phyloP scores from a whole-genome alignment of 805 yeast genomes.

The Pichia membranifaciens region DNA sequence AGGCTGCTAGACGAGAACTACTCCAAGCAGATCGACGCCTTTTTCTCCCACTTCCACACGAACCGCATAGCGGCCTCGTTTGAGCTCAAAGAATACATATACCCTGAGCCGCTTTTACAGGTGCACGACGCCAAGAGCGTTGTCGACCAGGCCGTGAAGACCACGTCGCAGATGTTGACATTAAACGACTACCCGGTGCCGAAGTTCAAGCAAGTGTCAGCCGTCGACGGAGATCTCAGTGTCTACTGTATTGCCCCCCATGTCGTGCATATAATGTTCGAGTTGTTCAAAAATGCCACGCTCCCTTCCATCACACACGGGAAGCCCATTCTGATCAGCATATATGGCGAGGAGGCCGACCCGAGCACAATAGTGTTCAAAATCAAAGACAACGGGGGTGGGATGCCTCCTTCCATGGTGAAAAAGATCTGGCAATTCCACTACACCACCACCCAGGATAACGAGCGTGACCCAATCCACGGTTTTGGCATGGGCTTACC shows the following conservation, averaged over 20 bases:
- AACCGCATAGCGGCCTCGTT: conserved; percentile 24
- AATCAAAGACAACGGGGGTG: conserved; percentile 29
- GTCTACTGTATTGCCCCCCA: conserved; percentile 27
- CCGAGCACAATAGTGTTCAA: conserved; percentile 13
- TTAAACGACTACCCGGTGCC: conserved; percentile 30
- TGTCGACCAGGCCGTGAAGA: conserved; percentile 17
- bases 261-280: conserved; percentile 28
- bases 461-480: conserved; percentile 24
- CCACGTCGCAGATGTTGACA: conserved; percentile 21
- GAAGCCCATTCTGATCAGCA: conserved; percentile 18
- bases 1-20: conserved; percentile 20
- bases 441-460: conserved; percentile 23
- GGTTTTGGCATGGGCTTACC: conserved; percentile 33
- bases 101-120: conserved; percentile 15
- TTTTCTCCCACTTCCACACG: conserved; percentile 23
- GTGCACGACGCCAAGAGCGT: conserved; percentile 13
- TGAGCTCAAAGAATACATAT: conserved; percentile 21
- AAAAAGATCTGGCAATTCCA: conserved; percentile 29
- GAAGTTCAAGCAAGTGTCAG: conserved; percentile 12
- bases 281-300: conserved; percentile 27
- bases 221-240: background rate
- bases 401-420: conserved; percentile 18
- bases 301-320: conserved; percentile 23
- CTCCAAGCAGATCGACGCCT: conserved; percentile 17
- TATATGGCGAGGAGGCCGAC: conserved; percentile 10